Percentiles rank a stretch among this genome's conserved stretches.
Evolutionary conservation across 164 flowering plant genomes (phyloP).

Genomic region (Kalanchoe fedtschenkoi): DNA sequence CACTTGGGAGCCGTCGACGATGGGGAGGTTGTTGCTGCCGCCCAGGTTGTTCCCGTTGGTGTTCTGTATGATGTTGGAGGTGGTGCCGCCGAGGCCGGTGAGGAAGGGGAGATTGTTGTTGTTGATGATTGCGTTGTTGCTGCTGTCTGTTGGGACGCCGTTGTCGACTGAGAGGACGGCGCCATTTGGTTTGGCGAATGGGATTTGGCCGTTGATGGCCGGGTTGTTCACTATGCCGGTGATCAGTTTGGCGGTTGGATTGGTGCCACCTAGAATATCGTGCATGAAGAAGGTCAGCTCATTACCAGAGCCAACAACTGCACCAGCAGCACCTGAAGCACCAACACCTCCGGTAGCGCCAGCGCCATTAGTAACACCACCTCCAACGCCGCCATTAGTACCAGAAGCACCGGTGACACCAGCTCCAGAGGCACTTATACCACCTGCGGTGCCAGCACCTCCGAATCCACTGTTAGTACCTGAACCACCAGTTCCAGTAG

Average conservation of each 20-base stretch:
- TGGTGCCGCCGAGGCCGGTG: conserved; percentile 20
- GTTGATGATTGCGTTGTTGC: background rate
- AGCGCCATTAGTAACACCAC: conserved; percentile 1
- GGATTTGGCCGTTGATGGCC: conserved; percentile 49
- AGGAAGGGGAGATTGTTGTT: conserved; percentile 14
- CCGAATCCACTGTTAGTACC: background rate
- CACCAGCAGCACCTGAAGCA: conserved; percentile 3
- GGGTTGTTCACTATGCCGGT: conserved; percentile 53
- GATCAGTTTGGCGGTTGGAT: conserved; percentile 49
- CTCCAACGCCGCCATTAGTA: background rate
- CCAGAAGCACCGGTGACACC: conserved; percentile 2
- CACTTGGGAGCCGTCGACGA: conserved; percentile 11
- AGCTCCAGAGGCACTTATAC: background rate
- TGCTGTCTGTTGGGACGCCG: conserved; percentile 6
- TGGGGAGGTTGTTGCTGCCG: conserved; percentile 5
- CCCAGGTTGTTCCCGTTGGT: conserved; percentile 7
- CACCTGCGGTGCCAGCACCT: too few species aligned
- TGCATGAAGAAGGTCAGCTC: conserved; percentile 43
- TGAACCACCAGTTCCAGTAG: background rate
- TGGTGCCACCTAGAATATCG: conserved; percentile 47
- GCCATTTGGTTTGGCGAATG: conserved; percentile 68
- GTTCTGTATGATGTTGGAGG: conserved; percentile 11
- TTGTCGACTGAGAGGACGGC: conserved; percentile 43
- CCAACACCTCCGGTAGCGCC: background rate
- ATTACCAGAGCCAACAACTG: background rate